Conservation (phyloP, 352 stramenopile species). For the Thalassiosira pacifica region DNA sequence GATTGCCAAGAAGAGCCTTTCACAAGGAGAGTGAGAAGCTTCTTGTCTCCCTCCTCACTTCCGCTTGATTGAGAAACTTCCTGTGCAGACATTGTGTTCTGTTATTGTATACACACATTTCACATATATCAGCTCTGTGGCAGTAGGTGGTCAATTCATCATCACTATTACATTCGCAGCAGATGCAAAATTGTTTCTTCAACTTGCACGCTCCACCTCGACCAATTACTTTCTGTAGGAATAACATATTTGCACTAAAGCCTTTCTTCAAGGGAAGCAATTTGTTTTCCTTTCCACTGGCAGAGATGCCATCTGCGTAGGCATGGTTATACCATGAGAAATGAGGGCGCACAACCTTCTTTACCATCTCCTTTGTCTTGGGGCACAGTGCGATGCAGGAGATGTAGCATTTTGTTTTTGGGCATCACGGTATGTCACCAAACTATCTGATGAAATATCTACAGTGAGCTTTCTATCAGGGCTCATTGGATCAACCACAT, state of each 20-base stretch:
- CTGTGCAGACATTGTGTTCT: neutral
- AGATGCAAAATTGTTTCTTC: neutral
- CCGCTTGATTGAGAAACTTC: neutral
- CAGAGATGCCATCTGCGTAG: neutral
- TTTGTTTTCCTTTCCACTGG: neutral
- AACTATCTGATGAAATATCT: neutral
- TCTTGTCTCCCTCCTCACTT: neutral
- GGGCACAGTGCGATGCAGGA: neutral
- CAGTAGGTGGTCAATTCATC: neutral
- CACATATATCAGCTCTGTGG: neutral
- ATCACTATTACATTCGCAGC: neutral
- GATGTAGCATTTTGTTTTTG: neutral
- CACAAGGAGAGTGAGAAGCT: neutral
- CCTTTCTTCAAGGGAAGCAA: neutral
- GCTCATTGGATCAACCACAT: neutral
- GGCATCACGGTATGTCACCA: neutral
- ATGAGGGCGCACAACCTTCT: neutral
- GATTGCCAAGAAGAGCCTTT: neutral
- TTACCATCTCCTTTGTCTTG: neutral
- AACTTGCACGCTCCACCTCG: neutral
- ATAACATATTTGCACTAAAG: neutral
- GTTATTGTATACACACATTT: neutral
- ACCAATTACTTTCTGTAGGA: neutral
- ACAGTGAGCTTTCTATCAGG: neutral
- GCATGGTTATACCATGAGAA: neutral